Conservation (phyloP, 768 basidiomycete species). For the Epithele typhae region DNA sequence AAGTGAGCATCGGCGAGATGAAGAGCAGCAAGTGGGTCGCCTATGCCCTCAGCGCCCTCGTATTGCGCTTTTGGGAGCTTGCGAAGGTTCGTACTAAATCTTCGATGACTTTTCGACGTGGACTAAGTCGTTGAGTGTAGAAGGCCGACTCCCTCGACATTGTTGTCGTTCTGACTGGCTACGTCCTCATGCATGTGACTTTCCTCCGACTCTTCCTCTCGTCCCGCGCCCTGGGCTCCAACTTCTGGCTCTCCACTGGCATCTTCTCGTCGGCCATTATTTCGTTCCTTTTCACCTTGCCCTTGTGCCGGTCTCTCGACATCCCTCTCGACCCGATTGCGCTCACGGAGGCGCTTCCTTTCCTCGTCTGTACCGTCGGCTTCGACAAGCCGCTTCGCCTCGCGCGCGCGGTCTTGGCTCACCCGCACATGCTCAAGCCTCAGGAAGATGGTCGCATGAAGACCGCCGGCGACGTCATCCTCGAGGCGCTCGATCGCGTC, state of each 20-base stretch:
- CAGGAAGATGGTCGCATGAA: conserved; percentile 47
- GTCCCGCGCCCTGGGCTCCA: conserved; percentile 79
- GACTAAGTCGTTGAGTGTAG: conserved; percentile 34
- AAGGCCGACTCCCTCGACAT: conserved; percentile 97
- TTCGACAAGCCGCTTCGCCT: conserved; percentile 97
- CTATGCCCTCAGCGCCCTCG: conserved; percentile 73
- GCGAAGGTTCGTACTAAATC: conserved; percentile 49
- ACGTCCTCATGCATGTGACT: conserved; percentile 92
- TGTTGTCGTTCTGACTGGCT: conserved; percentile 87
- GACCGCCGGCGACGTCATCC: conserved; percentile 79
- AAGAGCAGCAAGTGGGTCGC: conserved; percentile 84
- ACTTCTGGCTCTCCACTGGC: conserved; percentile 68
- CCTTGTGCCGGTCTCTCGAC: conserved; percentile 67
- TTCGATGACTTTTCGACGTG: background rate
- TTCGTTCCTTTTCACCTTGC: conserved; percentile 80
- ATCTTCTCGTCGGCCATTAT: conserved; percentile 79
- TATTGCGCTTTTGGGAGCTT: conserved; percentile 81
- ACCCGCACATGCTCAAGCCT: conserved; percentile 49
- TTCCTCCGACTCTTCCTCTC: conserved; percentile 89
- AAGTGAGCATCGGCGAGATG: conserved; percentile 63
- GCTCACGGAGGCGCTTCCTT: conserved; percentile 92
- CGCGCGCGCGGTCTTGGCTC: conserved; percentile 83
- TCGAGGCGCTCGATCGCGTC: conserved; percentile 74
- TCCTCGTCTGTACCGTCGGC: conserved; percentile 95
- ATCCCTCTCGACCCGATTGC: conserved; percentile 92